These are phyloP conservation scores for Triticum urartu DNA, from an alignment of 176 grass and related monocot species.

Conservation along the genomic window DNA sequence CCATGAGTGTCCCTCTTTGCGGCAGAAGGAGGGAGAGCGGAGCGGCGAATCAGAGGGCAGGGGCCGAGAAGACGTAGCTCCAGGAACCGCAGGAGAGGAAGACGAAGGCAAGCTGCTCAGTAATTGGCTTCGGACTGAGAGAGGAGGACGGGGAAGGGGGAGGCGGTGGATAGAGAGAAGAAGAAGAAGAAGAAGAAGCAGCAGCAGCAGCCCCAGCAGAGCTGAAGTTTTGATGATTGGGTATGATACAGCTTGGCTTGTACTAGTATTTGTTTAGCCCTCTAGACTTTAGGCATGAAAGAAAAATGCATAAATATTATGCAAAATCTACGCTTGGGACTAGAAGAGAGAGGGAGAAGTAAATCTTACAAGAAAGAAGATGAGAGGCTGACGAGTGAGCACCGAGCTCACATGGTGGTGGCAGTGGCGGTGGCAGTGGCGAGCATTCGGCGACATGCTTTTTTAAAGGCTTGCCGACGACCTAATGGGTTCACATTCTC, in stretches of 20 bases:
- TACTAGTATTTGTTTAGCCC: slow-evolving; percentile 8
- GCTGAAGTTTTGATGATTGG: slow-evolving; percentile 28
- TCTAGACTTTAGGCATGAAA: not conserved
- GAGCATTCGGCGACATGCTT: not conserved
- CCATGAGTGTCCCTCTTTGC: slow-evolving; percentile 51
- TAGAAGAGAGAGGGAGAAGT: too few relatives aligned
- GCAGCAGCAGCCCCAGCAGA: not conserved
- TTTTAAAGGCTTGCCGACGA: not conserved
- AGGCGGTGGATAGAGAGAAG: not conserved
- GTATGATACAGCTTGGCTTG: slow-evolving; percentile 17
- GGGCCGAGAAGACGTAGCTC: not conserved
- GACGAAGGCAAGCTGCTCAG: slow-evolving; percentile 10
- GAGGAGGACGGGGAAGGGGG: not conserved
- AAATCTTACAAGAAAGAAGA: too few relatives aligned
- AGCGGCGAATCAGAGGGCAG: slow-evolving; percentile 13
- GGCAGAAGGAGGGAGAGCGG: slow-evolving; percentile 22
- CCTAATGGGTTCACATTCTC: not conserved
- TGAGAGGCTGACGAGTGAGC: not conserved
- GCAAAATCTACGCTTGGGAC: not conserved
- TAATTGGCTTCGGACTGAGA: slow-evolving; percentile 20
- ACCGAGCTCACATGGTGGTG: not conserved
- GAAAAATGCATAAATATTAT: not conserved
- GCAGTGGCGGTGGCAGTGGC: too few relatives aligned
- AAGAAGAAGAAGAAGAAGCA: too few relatives aligned
- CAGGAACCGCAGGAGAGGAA: not conserved